These are phyloP conservation scores for Aspergillaceae sp. DNA, from an alignment of 2,329 filamentous ascomycete genomes.

Conservation along the genomic window DNA sequence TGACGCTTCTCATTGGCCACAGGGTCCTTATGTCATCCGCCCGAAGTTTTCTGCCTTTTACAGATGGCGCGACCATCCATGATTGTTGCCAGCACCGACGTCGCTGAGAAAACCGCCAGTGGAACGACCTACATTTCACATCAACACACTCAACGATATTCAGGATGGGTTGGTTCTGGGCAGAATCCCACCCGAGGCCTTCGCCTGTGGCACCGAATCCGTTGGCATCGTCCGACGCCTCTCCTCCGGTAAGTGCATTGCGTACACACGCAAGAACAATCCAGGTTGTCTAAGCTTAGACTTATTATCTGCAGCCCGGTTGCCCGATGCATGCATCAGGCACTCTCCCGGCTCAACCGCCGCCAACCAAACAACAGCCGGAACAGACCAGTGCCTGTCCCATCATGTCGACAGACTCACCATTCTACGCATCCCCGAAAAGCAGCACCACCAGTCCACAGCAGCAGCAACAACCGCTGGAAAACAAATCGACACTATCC, in stretches of 20 bases:
- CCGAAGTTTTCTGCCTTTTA: neutral
- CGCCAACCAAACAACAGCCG: conserved; percentile 15
- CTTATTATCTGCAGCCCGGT: conserved; percentile 43
- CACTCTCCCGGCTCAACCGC: conserved; percentile 20
- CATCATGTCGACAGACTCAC: conserved; percentile 41
- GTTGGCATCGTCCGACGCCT: conserved; percentile 38
- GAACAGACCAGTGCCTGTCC: conserved; percentile 35
- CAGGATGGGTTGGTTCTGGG: conserved; percentile 64
- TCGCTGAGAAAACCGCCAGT: too few species aligned
- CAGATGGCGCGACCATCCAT: too few species aligned
- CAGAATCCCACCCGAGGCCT: conserved; percentile 42
- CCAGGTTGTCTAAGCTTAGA: conserved; percentile 10
- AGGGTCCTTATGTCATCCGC: conserved; percentile 4
- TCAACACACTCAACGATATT: neutral
- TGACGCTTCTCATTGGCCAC: neutral
- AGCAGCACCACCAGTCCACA: conserved; percentile 6
- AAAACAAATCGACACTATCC: conserved; percentile 46
- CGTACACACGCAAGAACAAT: neutral
- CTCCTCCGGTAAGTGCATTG: conserved; percentile 46
- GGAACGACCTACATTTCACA: neutral
- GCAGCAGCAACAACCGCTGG: conserved; percentile 24
- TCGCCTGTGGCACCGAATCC: conserved; percentile 40
- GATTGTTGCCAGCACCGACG: too few species aligned
- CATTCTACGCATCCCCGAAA: conserved; percentile 36
- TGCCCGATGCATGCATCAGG: conserved; percentile 60